Evolutionary conservation across 805 yeast species (phyloP).

Genomic region (Deakozyma indianensis): DNA sequence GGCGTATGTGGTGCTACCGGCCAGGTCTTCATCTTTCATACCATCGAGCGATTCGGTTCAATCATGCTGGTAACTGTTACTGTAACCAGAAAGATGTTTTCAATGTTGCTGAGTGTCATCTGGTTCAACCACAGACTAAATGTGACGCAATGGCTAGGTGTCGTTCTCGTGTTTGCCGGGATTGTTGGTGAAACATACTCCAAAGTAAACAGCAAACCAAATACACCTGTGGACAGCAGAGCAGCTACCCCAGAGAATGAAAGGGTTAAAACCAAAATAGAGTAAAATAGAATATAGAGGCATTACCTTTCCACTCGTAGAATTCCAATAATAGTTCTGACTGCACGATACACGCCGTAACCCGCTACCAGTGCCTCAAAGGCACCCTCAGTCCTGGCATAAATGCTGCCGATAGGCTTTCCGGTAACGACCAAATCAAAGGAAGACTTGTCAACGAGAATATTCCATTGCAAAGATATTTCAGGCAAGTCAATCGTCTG

Average conservation of each 20-base stretch:
- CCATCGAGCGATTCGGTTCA: conserved; percentile 75
- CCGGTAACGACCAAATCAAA: not conserved
- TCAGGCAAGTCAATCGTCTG: not conserved
- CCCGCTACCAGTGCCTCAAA: not conserved
- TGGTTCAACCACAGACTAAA: conserved; percentile 69
- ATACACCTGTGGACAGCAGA: too few species aligned
- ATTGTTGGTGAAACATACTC: conserved; percentile 59
- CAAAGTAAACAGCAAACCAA: too few species aligned
- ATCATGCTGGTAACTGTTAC: conserved; percentile 81
- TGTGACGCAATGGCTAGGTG: conserved; percentile 62
- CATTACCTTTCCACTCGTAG: not conserved
- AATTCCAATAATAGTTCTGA: not conserved
- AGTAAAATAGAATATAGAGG: not conserved
- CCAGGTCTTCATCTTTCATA: conserved; percentile 81
- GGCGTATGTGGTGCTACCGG: conserved; percentile 80
- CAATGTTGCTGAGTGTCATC: conserved; percentile 81
- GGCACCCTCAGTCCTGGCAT: not conserved
- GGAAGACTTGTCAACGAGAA: not conserved
- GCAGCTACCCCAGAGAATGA: too few species aligned
- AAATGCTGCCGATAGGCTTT: not conserved
- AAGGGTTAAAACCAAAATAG: conserved; percentile 49
- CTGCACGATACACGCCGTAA: not conserved
- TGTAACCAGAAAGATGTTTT: conserved; percentile 90
- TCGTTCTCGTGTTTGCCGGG: conserved; percentile 68
- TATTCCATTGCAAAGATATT: not conserved